phyloP scores from a whole-genome alignment of 768 basidiomycete genomes.

The Trametes coccinea region DNA sequence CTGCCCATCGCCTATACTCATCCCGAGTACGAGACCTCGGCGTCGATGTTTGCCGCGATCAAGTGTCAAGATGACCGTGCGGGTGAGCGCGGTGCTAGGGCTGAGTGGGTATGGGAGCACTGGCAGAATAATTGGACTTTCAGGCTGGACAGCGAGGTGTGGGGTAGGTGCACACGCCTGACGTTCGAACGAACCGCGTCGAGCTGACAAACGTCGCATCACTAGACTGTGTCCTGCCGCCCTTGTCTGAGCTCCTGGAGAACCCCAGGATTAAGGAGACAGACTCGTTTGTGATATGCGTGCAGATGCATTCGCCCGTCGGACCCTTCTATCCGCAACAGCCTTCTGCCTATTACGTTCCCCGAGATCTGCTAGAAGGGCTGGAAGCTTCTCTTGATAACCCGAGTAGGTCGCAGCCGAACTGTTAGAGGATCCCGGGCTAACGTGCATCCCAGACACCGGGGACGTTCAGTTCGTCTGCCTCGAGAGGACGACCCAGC shows the following conservation, averaged over 20 bases:
- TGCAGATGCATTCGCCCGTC: slow-evolving; percentile 67
- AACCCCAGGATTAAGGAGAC: slow-evolving; percentile 57
- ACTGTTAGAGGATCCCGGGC: not conserved
- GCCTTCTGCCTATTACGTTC: slow-evolving; percentile 64
- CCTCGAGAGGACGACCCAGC: slow-evolving; percentile 49
- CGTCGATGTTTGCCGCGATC: slow-evolving; percentile 73
- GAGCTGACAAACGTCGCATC: not conserved
- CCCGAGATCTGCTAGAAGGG: slow-evolving; percentile 65
- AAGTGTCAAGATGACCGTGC: slow-evolving; percentile 60
- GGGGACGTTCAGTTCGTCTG: slow-evolving; percentile 80
- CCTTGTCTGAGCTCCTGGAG: slow-evolving; percentile 59
- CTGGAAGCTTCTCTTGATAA: slow-evolving; percentile 74
- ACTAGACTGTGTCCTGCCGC: slow-evolving; percentile 63
- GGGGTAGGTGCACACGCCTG: slow-evolving; percentile 47
- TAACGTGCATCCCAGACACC: slow-evolving; percentile 46
- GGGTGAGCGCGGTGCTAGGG: slow-evolving; percentile 62
- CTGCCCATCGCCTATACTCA: slow-evolving; percentile 62
- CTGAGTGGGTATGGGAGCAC: slow-evolving; percentile 73
- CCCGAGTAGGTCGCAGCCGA: slow-evolving; percentile 45
- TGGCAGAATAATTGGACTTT: slow-evolving; percentile 75
- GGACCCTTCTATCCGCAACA: slow-evolving; percentile 62
- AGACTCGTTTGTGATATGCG: slow-evolving; percentile 71
- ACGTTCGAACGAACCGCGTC: not conserved
- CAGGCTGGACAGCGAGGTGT: slow-evolving; percentile 69
- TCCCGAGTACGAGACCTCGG: slow-evolving; percentile 56